Percentiles rank a stretch among this genome's conserved stretches.
Conservation (phyloP, 2,329 filamentous ascomycete species). For the Sporothrix inflata region DNA sequence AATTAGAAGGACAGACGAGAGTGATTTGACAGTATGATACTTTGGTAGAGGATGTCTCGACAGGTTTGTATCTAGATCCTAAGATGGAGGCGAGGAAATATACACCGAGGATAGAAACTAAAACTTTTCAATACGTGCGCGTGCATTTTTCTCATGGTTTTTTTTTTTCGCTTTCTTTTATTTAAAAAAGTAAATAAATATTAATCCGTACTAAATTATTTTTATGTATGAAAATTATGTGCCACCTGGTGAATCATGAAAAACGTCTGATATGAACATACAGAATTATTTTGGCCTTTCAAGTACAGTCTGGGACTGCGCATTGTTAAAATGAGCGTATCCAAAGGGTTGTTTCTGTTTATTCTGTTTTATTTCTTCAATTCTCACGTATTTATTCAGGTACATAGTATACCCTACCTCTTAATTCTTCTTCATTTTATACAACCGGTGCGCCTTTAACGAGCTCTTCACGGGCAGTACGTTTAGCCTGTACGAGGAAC, state of each 20-base stretch:
- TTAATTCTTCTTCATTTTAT: neutral
- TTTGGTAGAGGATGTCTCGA: neutral
- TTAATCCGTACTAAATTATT: too few relatives aligned
- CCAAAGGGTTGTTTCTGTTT: neutral
- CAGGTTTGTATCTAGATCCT: neutral
- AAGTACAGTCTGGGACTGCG: neutral
- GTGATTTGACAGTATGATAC: neutral
- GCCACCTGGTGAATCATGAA: neutral
- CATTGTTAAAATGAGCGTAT: neutral
- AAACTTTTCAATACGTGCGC: neutral
- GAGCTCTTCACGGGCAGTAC: neutral
- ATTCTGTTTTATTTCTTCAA: neutral
- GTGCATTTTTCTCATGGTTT: neutral
- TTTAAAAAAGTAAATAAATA: neutral
- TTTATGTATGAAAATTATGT: neutral
- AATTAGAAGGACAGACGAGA: neutral
- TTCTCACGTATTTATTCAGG: neutral
- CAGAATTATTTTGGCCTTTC: neutral
- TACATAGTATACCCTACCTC: neutral
- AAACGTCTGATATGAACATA: neutral
- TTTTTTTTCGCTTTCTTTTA: neutral
- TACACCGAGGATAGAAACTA: neutral
- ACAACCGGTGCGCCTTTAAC: neutral
- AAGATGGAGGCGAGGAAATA: neutral
- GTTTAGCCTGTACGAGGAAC: constrained; percentile 5